Base-by-base conservation (phyloP, 139 green algal genomes). In the Medakamo hakoo region DNA sequence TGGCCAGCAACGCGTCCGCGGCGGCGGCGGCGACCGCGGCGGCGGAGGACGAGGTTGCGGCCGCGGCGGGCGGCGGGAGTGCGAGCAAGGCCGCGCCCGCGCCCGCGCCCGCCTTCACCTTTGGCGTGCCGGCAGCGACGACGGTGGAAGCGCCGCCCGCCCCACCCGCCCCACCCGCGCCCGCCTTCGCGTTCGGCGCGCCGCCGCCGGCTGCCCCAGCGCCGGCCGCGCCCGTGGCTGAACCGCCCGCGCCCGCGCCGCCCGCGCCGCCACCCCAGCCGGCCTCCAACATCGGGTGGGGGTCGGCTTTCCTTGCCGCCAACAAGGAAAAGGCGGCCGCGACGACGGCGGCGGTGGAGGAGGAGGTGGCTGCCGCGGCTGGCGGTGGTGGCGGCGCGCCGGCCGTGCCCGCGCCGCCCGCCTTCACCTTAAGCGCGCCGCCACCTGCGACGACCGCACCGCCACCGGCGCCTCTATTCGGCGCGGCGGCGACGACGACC, bases 1-100 rank as follows among this genome's bases (percentile, higher is more conserved):
- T 72, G 31, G 23, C 66, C 32, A 59, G 55, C 3, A 72, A 72
- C 61, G 16, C 62, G 28, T 21, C 28, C n/a, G 27, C 18, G 62
- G 25, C 62, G 19, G 28, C 60, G 0, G 60, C 60, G 4, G 32
- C 60, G 21, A 58, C 23, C 31, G 16, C 57, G 14, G 59, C 59
- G 16, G 29, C 63, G 1, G 63, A 61, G 20, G 40, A 62, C n/a
- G 63, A 62, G 23, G 30, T 59, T 20, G 63, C 61, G 19, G n/a
- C 23, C 26, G 62, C 62, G 26, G n/a, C 24, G 2, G 49, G 62
- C 52, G 23, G 23, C 5, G 16, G 27, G 49, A 16, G 40, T 52
- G 40, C 9, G 9, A 16, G 40, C 40, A 57, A 52, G 58, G 4
- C 27, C 0, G 65, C 61, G 21, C 40, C 58, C 18, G 59, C 63